Percentiles rank a stretch among this genome's conserved stretches.
Evolutionary conservation across 805 yeast genomes (phyloP).

Genomic region (Isabelozyma pseudorhagii): DNA sequence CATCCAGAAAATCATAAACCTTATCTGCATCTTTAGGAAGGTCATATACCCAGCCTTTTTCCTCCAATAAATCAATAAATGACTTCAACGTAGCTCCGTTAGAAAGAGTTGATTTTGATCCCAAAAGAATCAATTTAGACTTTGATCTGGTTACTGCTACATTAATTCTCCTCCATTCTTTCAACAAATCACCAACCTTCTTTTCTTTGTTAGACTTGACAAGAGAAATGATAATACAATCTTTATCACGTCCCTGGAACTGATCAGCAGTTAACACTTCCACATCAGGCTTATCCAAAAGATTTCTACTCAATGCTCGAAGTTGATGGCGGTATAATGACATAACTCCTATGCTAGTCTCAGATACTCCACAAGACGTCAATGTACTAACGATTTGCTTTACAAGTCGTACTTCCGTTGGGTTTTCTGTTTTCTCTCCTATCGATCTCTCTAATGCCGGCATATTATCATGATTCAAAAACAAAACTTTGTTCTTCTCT

Average conservation of each 20-base stretch:
- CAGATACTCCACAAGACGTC: slow-evolving; percentile 55
- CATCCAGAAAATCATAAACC: slow-evolving; percentile 27
- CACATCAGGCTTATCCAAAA: slow-evolving; percentile 38
- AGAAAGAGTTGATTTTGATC: slow-evolving; percentile 64
- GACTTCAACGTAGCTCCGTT: slow-evolving; percentile 50
- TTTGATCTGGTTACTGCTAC: slow-evolving; percentile 93
- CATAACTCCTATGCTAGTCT: slow-evolving; percentile 75
- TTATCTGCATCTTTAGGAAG: slow-evolving; percentile 45
- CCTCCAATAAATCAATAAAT: slow-evolving; percentile 56
- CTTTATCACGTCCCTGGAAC: slow-evolving; percentile 95
- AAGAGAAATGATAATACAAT: slow-evolving; percentile 82
- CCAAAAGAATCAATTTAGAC: slow-evolving; percentile 77
- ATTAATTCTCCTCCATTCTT: slow-evolving; percentile 89
- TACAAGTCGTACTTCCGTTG: slow-evolving; percentile 66
- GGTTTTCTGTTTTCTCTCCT: slow-evolving; percentile 73
- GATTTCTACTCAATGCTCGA: slow-evolving; percentile 29
- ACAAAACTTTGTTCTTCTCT: slow-evolving; percentile 60
- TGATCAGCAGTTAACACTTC: slow-evolving; percentile 93
- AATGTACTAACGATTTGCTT: slow-evolving; percentile 60
- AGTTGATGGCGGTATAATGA: slow-evolving; percentile 82
- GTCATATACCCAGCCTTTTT: slow-evolving; percentile 61
- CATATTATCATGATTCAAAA: slow-evolving; percentile 72
- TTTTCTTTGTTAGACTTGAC: slow-evolving; percentile 73
- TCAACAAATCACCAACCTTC: slow-evolving; percentile 71
- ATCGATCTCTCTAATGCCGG: slow-evolving; percentile 53